Base-by-base conservation (phyloP, 1,284 basidiomycete genomes). In the Ganoderma leucocontextum region DNA sequence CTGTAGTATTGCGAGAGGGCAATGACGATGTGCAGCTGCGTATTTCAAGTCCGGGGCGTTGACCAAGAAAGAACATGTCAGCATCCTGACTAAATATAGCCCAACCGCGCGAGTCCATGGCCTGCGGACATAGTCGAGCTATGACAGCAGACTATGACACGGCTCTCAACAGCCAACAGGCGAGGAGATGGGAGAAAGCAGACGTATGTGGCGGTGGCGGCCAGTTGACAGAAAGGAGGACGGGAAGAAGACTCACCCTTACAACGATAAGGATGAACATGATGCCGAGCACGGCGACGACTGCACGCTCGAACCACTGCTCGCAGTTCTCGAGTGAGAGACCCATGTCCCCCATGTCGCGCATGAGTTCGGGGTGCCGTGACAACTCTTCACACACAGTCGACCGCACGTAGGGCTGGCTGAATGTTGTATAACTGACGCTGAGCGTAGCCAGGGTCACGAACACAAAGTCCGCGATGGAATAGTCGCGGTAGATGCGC, bases 291-390 rank as follows among this genome's bases (percentile, higher is more conserved):
- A 87, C 82, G 0, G 81, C 88, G 66, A 90, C 78, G 38, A 90
- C 84, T 17, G 86, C 90, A 41, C 87, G 84, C 76, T 91, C 91
- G 61, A 93, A 85, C 91, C 91, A 93, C 67, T 85, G 84, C 75
- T 94, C 92, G 75, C 91, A 94, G 73, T 92, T 93, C 79, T 93
- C 92, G 38, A 91, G 80, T 70, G 84, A 91, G 71, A 93, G 83
- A 0, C 91, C 92, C 74, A 91, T 84, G 73, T 92, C 91, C 49
- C 85, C 83, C 78, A 91, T 79, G 72, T 88, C 87, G n/a, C 89
- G 87, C 80, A 94, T 84, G 58, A 93, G 80, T 75, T 93, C 91
- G 22, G 91, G 89, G 68, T 93, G 90, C 62, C 87, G 84, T 4
- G 91, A 90, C 39, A 93, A 81, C 74, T 91, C 89, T 74, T 93